Conservation (phyloP, 805 yeast genomes). For the Candida sphagnicola region DNA sequence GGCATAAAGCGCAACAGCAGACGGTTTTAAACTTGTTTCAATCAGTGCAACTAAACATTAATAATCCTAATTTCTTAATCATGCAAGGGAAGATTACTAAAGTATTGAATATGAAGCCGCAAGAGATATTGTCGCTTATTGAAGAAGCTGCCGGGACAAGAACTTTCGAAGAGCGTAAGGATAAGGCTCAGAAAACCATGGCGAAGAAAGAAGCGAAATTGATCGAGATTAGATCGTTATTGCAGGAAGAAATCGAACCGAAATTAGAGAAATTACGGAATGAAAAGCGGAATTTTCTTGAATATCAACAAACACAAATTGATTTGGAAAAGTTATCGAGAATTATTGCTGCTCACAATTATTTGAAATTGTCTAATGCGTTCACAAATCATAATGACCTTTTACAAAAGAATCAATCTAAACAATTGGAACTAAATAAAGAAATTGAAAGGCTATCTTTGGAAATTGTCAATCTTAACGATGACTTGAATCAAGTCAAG, state of each 20-base stretch:
- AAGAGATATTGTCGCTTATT: constrained; percentile 81
- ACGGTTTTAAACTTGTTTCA: constrained; percentile 88
- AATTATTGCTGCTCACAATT: constrained; percentile 77
- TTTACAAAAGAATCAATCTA: constrained; percentile 37
- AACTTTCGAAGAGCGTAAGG: constrained; percentile 90
- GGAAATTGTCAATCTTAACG: constrained; percentile 57
- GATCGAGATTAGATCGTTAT: constrained; percentile 65
- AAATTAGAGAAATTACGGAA: constrained; percentile 74
- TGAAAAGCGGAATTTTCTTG: constrained; percentile 79
- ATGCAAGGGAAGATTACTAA: constrained; percentile 99
- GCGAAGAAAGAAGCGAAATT: constrained; percentile 84
- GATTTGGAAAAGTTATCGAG: constrained; percentile 73
- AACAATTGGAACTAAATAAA: constrained; percentile 37
- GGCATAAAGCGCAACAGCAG: constrained; percentile 94
- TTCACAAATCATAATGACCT: constrained; percentile 42
- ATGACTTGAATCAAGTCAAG: constrained; percentile 56
- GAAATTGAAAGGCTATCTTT: constrained; percentile 43
- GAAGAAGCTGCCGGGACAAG: constrained; percentile 99
- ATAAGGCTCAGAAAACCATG: constrained; percentile 89
- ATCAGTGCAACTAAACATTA: constrained; percentile 91
- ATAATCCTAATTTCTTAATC: constrained; percentile 93
- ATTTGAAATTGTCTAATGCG: constrained; percentile 36
- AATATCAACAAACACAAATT: constrained; percentile 79
- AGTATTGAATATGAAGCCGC: constrained; percentile 93
- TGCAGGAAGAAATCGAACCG: constrained; percentile 89